Conservation (phyloP, 371 early-diverging fungal species). For the Mycotypha africana region DNA sequence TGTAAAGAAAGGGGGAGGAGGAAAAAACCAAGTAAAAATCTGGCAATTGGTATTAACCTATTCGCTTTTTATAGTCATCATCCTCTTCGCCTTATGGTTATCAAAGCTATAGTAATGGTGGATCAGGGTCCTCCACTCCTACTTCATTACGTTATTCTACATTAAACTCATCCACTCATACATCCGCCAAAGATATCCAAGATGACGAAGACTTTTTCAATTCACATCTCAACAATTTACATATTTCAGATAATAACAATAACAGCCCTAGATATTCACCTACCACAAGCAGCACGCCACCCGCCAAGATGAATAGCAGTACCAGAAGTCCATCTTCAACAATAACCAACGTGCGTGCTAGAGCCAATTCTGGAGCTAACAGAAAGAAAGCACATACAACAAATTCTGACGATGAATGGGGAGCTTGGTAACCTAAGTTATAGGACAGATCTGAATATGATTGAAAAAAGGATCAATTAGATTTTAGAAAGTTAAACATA, state of each 20-base stretch:
- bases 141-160: slow-evolving; percentile 9
- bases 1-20: neutral
- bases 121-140: slow-evolving; percentile 6
- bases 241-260: slow-evolving; percentile 25
- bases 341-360: slow-evolving; percentile 15
- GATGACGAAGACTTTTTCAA: slow-evolving; percentile 47
- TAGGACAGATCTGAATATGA: too few relatives aligned
- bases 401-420: slow-evolving; percentile 59
- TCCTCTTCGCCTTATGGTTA: too few relatives aligned
- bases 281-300: slow-evolving; percentile 31
- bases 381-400: slow-evolving; percentile 21
- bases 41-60: neutral
- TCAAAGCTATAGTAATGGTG: neutral
- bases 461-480: too few relatives aligned
- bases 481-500: too few relatives aligned
- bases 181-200: slow-evolving; percentile 26
- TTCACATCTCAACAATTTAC: slow-evolving; percentile 28
- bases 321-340: too few relatives aligned
- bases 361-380: slow-evolving; percentile 33
- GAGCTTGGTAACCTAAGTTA: slow-evolving; percentile 47
- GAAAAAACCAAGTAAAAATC: neutral
- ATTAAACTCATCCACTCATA: slow-evolving; percentile 4
- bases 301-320: too few relatives aligned
- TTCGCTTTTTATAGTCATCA: too few relatives aligned
- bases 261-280: slow-evolving; percentile 7